These are phyloP conservation scores for Verticillium tricorpus DNA, from an alignment of 2,329 filamentous ascomycete species.

Conservation along the genomic window DNA sequence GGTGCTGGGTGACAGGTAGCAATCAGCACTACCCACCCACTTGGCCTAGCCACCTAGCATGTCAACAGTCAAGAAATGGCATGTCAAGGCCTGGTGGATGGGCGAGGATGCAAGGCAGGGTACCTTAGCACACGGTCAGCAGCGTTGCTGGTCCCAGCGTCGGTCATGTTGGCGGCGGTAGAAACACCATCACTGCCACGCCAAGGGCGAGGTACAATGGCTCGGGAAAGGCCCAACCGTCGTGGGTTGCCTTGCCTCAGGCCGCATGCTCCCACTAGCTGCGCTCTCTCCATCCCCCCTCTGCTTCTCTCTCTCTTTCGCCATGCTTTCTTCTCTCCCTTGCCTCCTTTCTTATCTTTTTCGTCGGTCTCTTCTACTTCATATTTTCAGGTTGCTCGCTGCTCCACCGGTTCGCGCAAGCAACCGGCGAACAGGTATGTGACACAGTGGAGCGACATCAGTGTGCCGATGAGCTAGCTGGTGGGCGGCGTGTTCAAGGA, in stretches of 20 bases:
- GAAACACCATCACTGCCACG: not conserved
- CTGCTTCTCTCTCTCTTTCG: too few species aligned
- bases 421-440: not conserved
- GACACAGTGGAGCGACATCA: not conserved
- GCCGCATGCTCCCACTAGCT: too few species aligned
- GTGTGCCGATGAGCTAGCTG: not conserved
- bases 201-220: slow-evolving; percentile 2
- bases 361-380: too few species aligned
- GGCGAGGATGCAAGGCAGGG: not conserved
- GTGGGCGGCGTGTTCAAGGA: too few species aligned
- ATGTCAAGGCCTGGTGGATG: too few species aligned
- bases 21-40: not conserved
- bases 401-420: slow-evolving; percentile 23
- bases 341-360: too few species aligned
- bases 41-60: not conserved
- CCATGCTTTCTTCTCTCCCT: too few species aligned
- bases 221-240: not conserved
- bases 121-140: not conserved
- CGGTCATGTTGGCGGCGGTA: not conserved
- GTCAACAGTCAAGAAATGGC: not conserved
- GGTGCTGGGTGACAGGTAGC: not conserved
- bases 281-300: too few species aligned
- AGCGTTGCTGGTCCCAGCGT: not conserved
- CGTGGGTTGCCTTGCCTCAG: not conserved
- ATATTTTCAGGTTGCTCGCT: not conserved